These are phyloP conservation scores for Fusarium sp. DNA, from an alignment of 2,329 filamentous ascomycete genomes.

Conservation along the genomic window DNA sequence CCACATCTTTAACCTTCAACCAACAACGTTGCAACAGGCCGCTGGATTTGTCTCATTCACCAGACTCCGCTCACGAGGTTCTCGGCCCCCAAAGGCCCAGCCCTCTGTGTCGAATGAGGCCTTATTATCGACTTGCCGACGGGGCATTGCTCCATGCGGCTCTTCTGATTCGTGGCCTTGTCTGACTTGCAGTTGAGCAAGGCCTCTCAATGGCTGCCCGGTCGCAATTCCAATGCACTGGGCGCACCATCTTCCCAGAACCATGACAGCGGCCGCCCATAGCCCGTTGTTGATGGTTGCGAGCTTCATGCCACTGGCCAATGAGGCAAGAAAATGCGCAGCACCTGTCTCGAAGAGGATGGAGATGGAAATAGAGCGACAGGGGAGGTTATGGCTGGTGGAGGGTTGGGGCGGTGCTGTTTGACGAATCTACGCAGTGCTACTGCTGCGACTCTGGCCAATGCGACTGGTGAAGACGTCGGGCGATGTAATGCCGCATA, in stretches of 20 bases:
- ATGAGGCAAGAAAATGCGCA: constrained; percentile 29
- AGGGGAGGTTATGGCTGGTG: constrained; percentile 25
- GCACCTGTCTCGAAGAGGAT: constrained; percentile 13
- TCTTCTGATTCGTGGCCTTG: constrained; percentile 47
- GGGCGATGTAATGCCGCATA: constrained; percentile 24
- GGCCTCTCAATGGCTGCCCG: constrained; percentile 41
- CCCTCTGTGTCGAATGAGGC: constrained; percentile 16
- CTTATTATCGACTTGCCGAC: constrained; percentile 10
- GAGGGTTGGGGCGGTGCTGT: constrained; percentile 31
- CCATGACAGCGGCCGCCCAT: constrained; percentile 24
- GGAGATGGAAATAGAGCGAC: constrained; percentile 38
- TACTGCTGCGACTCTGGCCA: constrained; percentile 17
- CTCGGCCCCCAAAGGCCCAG: constrained; percentile 42
- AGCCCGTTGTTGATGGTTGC: constrained; percentile 36
- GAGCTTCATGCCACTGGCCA: constrained; percentile 28
- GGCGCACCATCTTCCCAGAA: constrained; percentile 41
- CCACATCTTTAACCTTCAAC: constrained; percentile 1
- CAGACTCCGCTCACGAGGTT: constrained; percentile 28
- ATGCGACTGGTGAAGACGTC: constrained; percentile 23
- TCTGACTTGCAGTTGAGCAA: constrained; percentile 28
- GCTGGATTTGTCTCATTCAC: constrained; percentile 2
- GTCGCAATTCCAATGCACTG: constrained; percentile 44
- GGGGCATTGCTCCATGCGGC: constrained; percentile 19
- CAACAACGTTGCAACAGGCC: not conserved
- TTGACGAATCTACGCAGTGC: constrained; percentile 30